Conservation (phyloP, 2,329 filamentous ascomycete species). For the Pseudogymnoascus sp. region DNA sequence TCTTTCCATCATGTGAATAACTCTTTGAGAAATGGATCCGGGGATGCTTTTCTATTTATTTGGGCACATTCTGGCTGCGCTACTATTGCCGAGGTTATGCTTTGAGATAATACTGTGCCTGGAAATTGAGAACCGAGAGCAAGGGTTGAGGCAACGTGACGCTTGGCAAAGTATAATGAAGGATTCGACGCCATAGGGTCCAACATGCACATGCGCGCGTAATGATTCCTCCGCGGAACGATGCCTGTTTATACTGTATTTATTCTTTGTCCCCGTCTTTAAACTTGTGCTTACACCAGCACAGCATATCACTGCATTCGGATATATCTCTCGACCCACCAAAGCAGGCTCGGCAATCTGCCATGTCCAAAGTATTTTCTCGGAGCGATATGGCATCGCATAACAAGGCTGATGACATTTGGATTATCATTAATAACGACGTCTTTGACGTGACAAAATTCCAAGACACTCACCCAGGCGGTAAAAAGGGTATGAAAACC, state of each 20-base stretch:
- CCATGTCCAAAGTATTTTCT: slow-evolving; percentile 82
- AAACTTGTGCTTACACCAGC: not conserved
- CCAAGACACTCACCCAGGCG: slow-evolving; percentile 75
- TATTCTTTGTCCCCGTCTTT: not conserved
- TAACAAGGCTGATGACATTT: slow-evolving; percentile 79
- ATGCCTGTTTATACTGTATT: not conserved
- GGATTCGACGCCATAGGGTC: not conserved
- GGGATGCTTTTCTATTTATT: not conserved
- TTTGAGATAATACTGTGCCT: not conserved
- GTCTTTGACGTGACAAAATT: slow-evolving; percentile 92
- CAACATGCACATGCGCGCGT: not conserved
- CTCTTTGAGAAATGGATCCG: not conserved
- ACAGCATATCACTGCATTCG: not conserved
- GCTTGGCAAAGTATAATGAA: not conserved
- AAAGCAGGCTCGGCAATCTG: not conserved
- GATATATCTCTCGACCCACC: not conserved
- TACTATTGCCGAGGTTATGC: not conserved
- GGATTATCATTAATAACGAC: slow-evolving; percentile 87
- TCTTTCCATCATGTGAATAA: not conserved
- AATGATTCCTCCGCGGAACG: not conserved
- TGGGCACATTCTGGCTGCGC: not conserved
- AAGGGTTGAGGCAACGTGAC: not conserved
- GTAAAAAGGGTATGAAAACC: slow-evolving; percentile 17
- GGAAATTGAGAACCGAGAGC: not conserved
- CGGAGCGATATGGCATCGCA: slow-evolving; percentile 81